Evolutionary conservation across 2,329 filamentous ascomycete species (phyloP).

Genomic region (Pseudopithomyces maydicus): DNA sequence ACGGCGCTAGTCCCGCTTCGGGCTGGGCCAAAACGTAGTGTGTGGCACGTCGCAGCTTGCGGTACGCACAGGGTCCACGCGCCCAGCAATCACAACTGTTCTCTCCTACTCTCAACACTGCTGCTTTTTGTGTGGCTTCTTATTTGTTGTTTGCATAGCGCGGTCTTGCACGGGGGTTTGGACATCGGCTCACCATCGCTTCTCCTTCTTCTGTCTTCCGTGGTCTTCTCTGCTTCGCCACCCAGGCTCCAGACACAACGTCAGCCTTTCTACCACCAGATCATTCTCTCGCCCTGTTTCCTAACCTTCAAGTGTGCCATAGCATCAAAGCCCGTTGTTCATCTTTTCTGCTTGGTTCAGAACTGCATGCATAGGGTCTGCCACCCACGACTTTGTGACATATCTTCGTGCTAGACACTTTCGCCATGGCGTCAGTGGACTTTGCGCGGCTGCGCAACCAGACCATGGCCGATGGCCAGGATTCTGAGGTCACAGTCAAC

Average conservation of each 20-base stretch:
- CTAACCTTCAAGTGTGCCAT: neutral
- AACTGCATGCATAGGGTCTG: neutral
- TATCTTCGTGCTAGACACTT: neutral
- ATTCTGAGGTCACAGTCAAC: constrained; percentile 97
- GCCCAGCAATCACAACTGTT: neutral
- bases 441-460: constrained; percentile 78
- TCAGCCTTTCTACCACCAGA: constrained; percentile 7
- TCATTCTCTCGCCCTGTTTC: neutral
- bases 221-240: constrained; percentile 29
- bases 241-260: constrained; percentile 18
- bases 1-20: neutral
- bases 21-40: neutral
- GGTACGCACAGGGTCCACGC: too few species aligned
- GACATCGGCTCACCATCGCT: constrained; percentile 11
- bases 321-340: neutral
- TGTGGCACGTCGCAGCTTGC: neutral
- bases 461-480: constrained; percentile 86
- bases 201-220: constrained; percentile 28
- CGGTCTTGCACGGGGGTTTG: constrained; percentile 26
- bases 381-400: neutral
- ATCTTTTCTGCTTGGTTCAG: neutral
- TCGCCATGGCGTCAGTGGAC: constrained; percentile 50
- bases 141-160: constrained; percentile 35
- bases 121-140: constrained; percentile 9
- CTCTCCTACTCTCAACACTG: neutral